Evolutionary conservation across 2,329 filamentous ascomycete species (phyloP), one percentile per base, ranked within the genome.

Genomic region (Biscogniauxia sp.): DNA sequence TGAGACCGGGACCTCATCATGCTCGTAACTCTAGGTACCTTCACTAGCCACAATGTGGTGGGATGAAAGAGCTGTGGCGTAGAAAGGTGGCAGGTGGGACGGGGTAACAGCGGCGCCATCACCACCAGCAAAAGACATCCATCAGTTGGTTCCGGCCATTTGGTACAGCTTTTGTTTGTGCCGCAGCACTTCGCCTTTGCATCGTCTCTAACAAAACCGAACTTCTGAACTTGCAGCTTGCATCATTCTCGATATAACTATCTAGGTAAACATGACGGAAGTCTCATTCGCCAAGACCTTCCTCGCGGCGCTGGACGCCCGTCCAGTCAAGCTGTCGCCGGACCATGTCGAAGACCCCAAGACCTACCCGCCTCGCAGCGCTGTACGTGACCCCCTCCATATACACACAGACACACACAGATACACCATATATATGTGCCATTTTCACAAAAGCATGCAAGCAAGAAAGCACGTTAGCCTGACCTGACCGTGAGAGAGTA

Each of bases 321-420:
- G 89, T 55, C 90, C 93, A 7, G 76, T 88, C 69, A 96, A 93
- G 80, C 85, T 98, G 65, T 87, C 89, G n/a, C 82, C 91, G 66
- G 92, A 98, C 76, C 90, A 97, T 86, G 88, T 96, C 75, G 91
- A 94, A 77, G 92, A 97, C 73, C 87, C 92, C 55, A 88, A 88
- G 70, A 86, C 83, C 67, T 93, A 94, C 74, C 90, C 91, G 23
- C 80, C 90, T 25, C 87, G 90, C 64, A 83, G 87, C 66, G 89
- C 93, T 17, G 94, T 97, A 84, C 28, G 88, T 75, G 55, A 51
- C 53, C 58, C 51, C 28, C 65, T 23, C 37, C 57, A 51, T 23
- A 23, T 5, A 23, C 23, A 53, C 54, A n/a, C n/a, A n/a, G n/a
- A n/a, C n/a, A n/a, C n/a, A n/a, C n/a, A n/a, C 59, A 45, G 58